Evolutionary conservation across 805 yeast species (phyloP).

Genomic region (Saccharomyces mikatae): DNA sequence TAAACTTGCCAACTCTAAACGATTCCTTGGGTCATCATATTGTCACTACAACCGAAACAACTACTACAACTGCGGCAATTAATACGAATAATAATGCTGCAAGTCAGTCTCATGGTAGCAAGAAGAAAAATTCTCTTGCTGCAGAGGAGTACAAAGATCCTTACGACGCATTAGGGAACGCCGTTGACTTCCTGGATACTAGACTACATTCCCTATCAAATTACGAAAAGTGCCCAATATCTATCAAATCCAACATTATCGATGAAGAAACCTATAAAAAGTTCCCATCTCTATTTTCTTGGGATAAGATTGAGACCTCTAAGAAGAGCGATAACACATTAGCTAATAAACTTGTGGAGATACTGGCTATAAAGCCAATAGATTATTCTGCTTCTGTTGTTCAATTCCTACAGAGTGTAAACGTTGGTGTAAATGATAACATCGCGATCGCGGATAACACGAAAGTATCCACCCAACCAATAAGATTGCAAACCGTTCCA

Average conservation of each 20-base stretch:
- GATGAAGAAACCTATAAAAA: slow-evolving; percentile 22
- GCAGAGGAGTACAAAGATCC: slow-evolving; percentile 36
- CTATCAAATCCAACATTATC: slow-evolving; percentile 31
- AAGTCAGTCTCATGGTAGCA: slow-evolving; percentile 21
- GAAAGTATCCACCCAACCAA: slow-evolving; percentile 3
- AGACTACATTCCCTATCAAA: slow-evolving; percentile 36
- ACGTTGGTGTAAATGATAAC: slow-evolving; percentile 23
- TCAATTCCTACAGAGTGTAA: slow-evolving; percentile 24
- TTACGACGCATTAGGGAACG: slow-evolving; percentile 39
- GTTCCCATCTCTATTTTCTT: slow-evolving; percentile 45
- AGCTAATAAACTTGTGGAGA: slow-evolving; percentile 30
- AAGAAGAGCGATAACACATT: slow-evolving; percentile 29
- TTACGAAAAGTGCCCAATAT: slow-evolving; percentile 31
- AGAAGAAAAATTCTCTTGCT: slow-evolving; percentile 29
- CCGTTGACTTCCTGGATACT: slow-evolving; percentile 42
- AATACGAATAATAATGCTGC: slow-evolving; percentile 21
- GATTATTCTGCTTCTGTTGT: slow-evolving; percentile 27
- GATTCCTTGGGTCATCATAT: slow-evolving; percentile 12
- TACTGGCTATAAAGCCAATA: slow-evolving; percentile 31
- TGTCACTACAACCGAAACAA: not conserved
- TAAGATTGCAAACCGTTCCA: slow-evolving; percentile 4
- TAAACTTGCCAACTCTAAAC: slow-evolving; percentile 25
- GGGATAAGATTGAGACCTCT: slow-evolving; percentile 31
- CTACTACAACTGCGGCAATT: slow-evolving; percentile 4
- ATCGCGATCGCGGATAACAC: slow-evolving; percentile 17